phyloP scores from a whole-genome alignment of 2,329 filamentous ascomycete genomes.

The Botrytis elliptica region DNA sequence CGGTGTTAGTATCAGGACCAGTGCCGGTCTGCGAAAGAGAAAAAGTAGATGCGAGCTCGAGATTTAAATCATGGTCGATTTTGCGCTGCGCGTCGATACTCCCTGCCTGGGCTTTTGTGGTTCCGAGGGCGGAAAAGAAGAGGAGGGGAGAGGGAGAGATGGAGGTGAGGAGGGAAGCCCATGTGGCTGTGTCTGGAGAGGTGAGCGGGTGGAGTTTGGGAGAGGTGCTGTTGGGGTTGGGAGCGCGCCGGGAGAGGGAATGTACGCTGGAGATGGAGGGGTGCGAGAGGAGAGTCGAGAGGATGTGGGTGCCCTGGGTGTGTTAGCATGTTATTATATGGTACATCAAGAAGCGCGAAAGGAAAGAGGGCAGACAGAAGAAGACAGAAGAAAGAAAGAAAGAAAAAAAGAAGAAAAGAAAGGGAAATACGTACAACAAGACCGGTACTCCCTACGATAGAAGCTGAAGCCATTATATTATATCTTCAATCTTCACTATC shows the following conservation, averaged over 20 bases:
- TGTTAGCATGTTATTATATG: not conserved
- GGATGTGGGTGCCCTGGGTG: slow-evolving; percentile 65
- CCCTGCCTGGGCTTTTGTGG: slow-evolving; percentile 73
- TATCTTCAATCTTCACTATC: not conserved
- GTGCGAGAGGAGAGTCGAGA: slow-evolving; percentile 59
- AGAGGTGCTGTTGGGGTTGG: slow-evolving; percentile 45
- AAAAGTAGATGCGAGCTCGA: slow-evolving; percentile 62
- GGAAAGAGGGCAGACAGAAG: too few relatives aligned
- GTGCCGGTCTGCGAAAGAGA: not conserved
- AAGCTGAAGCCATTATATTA: slow-evolving; percentile 44
- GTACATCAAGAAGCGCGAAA: too few relatives aligned
- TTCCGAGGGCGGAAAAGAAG: slow-evolving; percentile 78
- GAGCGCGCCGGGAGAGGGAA: slow-evolving; percentile 64
- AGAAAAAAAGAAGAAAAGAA: too few relatives aligned
- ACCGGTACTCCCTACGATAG: slow-evolving; percentile 48
- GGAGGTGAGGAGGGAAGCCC: slow-evolving; percentile 58
- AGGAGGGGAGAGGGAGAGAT: slow-evolving; percentile 48
- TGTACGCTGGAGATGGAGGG: slow-evolving; percentile 52
- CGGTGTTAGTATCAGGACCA: too few relatives aligned
- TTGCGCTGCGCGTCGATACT: slow-evolving; percentile 77
- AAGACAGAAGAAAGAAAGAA: too few relatives aligned
- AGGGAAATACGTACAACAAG: slow-evolving; percentile 45
- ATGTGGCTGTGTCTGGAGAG: slow-evolving; percentile 66
- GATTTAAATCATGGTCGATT: slow-evolving; percentile 84
- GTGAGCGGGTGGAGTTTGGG: slow-evolving; percentile 64